Base-by-base conservation (phyloP, 83 land plant genomes). In the Thuja plicata region DNA sequence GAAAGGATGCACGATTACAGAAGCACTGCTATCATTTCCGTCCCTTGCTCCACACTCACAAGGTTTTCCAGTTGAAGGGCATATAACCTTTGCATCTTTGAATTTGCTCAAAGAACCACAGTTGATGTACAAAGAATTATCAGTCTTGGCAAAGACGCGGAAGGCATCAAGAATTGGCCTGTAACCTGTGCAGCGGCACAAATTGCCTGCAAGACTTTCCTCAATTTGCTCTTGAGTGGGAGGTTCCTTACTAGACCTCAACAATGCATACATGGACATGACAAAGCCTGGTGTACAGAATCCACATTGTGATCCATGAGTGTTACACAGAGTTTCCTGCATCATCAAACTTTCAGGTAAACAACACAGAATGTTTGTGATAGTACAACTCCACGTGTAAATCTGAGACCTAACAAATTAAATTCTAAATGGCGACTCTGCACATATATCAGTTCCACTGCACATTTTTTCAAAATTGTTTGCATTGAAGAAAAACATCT, bases 291-390 rank as follows among this genome's bases (percentile, higher is more conserved):
- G 99, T 55, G 99, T 98, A 89, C 99, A 98, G 92, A 96, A 98
- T 50, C 99, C 99, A 93, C 99, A 98, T 91, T 98, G 99, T 76
- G 99, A 98, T 21, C 99, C 99, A 92, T 98, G 99, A 80, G 96
- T 43, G 13, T 89, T 87, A 15, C 96, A 97, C 52, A 98, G 88
- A 86, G 95, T 91, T 92, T 97, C 97, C 99, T 98, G 94, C 84
- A 89, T 27, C 48, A 81, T 41, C 84, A 41, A 41, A 79, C 5
- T 41, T 81, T 43, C 30, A 24, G 84, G 84, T 45, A 81, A 57
- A 86, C n/a, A 46, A 38, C 88, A 34, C 27, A 34, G n/a, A 66
- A 66, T 27, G 73, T 66, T 27, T 66, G 2, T 66, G 10, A 24
- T 66, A 27, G 73, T 66, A 27, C 38, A 86, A 35, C n/a, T 21